These are phyloP conservation scores for Neurospora sp. DNA, from an alignment of 495 filamentous ascomycete species.

Conservation along the genomic window DNA sequence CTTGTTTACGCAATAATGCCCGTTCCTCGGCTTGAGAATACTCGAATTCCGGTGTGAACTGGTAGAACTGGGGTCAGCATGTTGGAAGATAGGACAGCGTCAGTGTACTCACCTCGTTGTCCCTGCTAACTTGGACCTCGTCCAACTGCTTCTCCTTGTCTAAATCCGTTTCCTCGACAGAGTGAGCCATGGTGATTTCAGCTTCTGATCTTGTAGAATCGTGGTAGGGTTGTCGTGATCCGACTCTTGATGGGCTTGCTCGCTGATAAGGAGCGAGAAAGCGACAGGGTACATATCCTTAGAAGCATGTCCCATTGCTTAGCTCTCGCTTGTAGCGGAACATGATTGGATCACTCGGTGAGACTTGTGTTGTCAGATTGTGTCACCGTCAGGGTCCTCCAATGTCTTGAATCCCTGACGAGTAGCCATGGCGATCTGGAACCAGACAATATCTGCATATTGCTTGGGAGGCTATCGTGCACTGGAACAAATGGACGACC, in stretches of 20 bases:
- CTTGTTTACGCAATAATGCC: conserved; percentile 47
- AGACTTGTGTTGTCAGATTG: not conserved
- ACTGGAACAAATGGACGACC: not conserved
- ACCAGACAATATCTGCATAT: not conserved
- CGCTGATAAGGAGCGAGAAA: not conserved
- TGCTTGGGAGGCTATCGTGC: not conserved
- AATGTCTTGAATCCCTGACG: not conserved
- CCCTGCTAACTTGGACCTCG: not conserved
- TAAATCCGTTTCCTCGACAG: not conserved
- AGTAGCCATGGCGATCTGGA: not conserved
- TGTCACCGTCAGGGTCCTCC: not conserved
- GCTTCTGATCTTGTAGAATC: not conserved
- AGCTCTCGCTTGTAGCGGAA: not conserved
- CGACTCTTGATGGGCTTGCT: not conserved
- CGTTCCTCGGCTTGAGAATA: conserved; percentile 20
- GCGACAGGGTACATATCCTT: not conserved
- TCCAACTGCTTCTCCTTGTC: not conserved
- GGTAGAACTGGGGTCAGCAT: not conserved
- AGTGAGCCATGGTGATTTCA: not conserved
- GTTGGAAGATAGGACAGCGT: too few relatives aligned
- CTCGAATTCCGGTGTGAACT: conserved; percentile 4
- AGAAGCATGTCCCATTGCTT: not conserved
- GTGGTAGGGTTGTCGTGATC: not conserved
- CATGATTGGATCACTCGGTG: not conserved
- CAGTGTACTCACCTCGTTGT: not conserved